Conservation (phyloP, 75 land plant species). For the Picea glauca region DNA sequence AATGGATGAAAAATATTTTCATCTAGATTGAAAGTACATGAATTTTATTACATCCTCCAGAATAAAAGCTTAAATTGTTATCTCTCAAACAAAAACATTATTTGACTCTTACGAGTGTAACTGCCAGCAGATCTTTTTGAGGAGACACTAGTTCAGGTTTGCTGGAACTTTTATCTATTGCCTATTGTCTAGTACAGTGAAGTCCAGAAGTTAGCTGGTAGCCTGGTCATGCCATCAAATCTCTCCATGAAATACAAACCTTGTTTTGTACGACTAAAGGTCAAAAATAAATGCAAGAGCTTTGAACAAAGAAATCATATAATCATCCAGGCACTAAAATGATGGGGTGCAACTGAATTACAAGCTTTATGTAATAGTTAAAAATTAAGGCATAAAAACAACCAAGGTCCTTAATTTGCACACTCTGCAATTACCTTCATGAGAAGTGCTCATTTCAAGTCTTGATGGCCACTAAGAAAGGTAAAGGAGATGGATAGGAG, state of each 20-base stretch:
- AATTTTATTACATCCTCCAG: not conserved
- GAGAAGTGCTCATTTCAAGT: not conserved
- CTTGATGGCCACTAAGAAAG: not conserved
- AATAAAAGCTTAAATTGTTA: not conserved
- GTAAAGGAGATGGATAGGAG: not conserved
- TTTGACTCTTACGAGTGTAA: not conserved
- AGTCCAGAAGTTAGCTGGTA: not conserved
- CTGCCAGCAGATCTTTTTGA: not conserved
- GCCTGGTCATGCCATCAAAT: not conserved
- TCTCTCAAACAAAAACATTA: not conserved
- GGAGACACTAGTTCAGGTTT: not conserved
- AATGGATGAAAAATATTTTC: not conserved
- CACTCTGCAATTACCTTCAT: no score
- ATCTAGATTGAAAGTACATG: not conserved
- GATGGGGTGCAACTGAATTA: not conserved
- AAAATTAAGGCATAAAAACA: not conserved
- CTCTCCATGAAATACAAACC: not conserved
- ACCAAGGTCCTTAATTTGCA: not conserved
- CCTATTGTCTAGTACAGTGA: not conserved
- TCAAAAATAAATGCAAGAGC: not conserved
- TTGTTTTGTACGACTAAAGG: not conserved
- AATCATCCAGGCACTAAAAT: not conserved
- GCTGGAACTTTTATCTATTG: not conserved
- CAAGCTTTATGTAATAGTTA: not conserved
- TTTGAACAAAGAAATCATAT: not conserved